These are phyloP conservation scores for Fraxinus anomala DNA, from an alignment of 257 asterid species.

Conservation along the genomic window DNA sequence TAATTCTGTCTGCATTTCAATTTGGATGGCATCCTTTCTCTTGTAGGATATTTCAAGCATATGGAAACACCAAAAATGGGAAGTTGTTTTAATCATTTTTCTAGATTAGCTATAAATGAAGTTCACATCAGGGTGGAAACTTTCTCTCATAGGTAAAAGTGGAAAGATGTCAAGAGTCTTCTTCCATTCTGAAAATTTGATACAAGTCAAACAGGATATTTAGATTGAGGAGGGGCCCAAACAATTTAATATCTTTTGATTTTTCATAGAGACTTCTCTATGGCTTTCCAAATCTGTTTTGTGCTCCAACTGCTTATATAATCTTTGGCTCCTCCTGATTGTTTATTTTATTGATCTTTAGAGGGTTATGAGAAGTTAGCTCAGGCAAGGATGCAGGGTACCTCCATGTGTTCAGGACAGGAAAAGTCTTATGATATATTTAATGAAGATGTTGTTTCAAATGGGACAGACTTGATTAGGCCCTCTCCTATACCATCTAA, in stretches of 20 bases:
- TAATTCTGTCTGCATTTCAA: background rate
- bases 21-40: background rate
- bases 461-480: slow-evolving; percentile 16
- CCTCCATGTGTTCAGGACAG: slow-evolving; percentile 31
- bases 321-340: slow-evolving; percentile 8
- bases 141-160: background rate
- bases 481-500: slow-evolving; percentile 15
- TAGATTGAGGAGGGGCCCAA: background rate
- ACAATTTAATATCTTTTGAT: slow-evolving; percentile 8
- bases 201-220: background rate
- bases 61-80: background rate
- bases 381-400: slow-evolving; percentile 54
- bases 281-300: slow-evolving; percentile 7
- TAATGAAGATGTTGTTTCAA: slow-evolving; percentile 21
- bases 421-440: slow-evolving; percentile 33
- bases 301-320: background rate
- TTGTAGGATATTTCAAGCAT: background rate
- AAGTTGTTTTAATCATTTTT: background rate
- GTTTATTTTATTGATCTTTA: slow-evolving; percentile 33
- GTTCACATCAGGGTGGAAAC: background rate
- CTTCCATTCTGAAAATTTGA: background rate
- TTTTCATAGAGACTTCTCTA: background rate
- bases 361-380: slow-evolving; percentile 86
- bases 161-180: background rate
- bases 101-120: background rate